Base-by-base conservation (phyloP, 345 rosid species). In the Theobroma cacao region DNA sequence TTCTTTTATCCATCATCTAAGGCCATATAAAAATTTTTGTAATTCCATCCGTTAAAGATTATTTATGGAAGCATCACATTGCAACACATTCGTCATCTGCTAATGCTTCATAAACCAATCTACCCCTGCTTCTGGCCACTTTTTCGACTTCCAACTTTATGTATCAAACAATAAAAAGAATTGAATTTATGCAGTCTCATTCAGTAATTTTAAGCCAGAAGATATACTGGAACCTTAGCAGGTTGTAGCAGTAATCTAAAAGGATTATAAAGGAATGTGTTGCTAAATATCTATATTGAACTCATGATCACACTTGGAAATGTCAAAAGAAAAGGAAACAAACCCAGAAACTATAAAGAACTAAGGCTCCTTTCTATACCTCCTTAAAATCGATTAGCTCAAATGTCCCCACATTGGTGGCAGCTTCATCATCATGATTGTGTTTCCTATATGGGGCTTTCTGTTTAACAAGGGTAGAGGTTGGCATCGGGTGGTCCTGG, bases 311-410 rank as follows among this genome's bases (percentile, higher is more conserved):
- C 45, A 69, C 28, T 36, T 45, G 59, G 72, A 47, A 75, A 41
- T 31, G 76, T 52, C 26, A 56, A 79, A 52, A 34, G 40, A 43
- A 22, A 22, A 59, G 52, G 74, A 72, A 65, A 24, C 63, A 47
- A 79, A 70, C 73, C 74, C 62, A 71, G 26, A 52, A 77, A 77
- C 81, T 71, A 76, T 26, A 68, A 34, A 14, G 38, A 66, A 74
- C 76, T 58, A 56, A 71, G 40, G 58, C 78, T 82, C 79, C 79
- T 60, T 63, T 67, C 65, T 69, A 73, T 78, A 83, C 82, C 78
- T 83, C 82, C 88, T 83, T 80, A 75, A 26, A 80, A 76, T 83
- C 50, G 59, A 85, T 81, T 67, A 85, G 84, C 84, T 76, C 81
- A 85, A 83, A 87, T 64, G 77, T 77, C 48, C 80, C 81, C 79